These are phyloP conservation scores for Flaveria sonorensis DNA, from an alignment of 129 eudicot species.

Conservation along the genomic window DNA sequence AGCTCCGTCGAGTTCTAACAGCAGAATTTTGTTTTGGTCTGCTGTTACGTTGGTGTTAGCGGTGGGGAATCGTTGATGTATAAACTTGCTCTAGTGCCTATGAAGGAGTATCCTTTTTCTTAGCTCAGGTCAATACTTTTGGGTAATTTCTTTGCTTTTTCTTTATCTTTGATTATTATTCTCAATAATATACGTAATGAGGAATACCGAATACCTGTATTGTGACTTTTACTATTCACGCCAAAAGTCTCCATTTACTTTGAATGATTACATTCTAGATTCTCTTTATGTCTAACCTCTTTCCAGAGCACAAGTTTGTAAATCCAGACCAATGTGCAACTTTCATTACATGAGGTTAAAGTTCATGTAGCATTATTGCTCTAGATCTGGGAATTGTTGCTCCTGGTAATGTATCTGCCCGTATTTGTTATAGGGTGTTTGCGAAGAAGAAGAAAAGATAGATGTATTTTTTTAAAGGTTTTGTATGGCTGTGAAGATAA, in stretches of 20 bases:
- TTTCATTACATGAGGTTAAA: background rate
- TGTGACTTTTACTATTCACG: too few relatives aligned
- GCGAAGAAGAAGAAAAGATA: too few relatives aligned
- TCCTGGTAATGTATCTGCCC: background rate
- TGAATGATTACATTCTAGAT: background rate
- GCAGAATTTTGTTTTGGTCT: slow-evolving; percentile 47
- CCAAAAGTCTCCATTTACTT: too few relatives aligned
- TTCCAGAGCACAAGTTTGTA: background rate
- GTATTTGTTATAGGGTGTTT: background rate
- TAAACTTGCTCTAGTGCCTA: slow-evolving; percentile 89
- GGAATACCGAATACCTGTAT: too few relatives aligned
- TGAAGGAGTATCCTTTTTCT: slow-evolving; percentile 85
- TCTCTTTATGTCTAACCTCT: background rate
- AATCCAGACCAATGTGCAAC: background rate
- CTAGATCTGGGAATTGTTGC: slow-evolving; percentile 7
- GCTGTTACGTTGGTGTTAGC: slow-evolving; percentile 60
- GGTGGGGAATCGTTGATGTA: slow-evolving; percentile 74
- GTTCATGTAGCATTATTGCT: slow-evolving; percentile 12
- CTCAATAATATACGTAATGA: too few relatives aligned
- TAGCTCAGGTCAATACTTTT: slow-evolving; percentile 87
- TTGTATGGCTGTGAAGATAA: background rate
- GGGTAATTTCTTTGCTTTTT: slow-evolving; percentile 46
- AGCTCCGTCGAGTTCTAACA: slow-evolving; percentile 24
- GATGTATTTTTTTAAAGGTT: background rate
- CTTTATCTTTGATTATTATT: background rate